Conservation (phyloP, 345 rosid species). For the Litchi chinensis region DNA sequence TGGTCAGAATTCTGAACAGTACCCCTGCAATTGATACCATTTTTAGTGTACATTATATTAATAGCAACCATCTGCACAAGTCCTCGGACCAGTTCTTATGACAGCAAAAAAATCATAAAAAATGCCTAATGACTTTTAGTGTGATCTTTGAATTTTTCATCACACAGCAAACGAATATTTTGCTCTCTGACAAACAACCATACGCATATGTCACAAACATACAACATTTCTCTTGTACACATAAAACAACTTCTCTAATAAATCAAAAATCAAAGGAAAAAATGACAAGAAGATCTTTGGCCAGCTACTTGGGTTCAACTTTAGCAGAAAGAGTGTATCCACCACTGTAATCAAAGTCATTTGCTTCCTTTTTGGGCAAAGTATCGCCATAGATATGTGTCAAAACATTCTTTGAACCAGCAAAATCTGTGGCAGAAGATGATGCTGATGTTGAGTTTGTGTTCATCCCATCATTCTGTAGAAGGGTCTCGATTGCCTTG, state of each 20-base stretch:
- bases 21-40: background rate
- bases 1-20: background rate
- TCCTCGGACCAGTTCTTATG: too few relatives aligned
- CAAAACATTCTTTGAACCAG: slow-evolving; percentile 41
- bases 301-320: slow-evolving; percentile 63
- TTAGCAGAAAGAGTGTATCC: slow-evolving; percentile 61
- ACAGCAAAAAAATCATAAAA: background rate
- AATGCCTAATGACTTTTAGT: background rate
- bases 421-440: slow-evolving; percentile 76
- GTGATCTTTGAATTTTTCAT: background rate
- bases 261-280: background rate
- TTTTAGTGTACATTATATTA: background rate
- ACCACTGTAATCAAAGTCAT: slow-evolving; percentile 68
- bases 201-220: background rate
- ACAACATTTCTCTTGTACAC: background rate
- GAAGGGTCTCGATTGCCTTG: slow-evolving; percentile 68
- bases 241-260: background rate
- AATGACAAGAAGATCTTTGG: background rate
- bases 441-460: slow-evolving; percentile 86
- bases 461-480: slow-evolving; percentile 68
- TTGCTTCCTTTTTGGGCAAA: slow-evolving; percentile 41
- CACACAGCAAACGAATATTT: background rate
- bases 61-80: background rate
- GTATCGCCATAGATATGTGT: slow-evolving; percentile 55
- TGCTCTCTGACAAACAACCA: background rate